These are phyloP conservation scores for Fagopyrum tataricum DNA, from an alignment of 148 eudicot species.

Conservation along the genomic window DNA sequence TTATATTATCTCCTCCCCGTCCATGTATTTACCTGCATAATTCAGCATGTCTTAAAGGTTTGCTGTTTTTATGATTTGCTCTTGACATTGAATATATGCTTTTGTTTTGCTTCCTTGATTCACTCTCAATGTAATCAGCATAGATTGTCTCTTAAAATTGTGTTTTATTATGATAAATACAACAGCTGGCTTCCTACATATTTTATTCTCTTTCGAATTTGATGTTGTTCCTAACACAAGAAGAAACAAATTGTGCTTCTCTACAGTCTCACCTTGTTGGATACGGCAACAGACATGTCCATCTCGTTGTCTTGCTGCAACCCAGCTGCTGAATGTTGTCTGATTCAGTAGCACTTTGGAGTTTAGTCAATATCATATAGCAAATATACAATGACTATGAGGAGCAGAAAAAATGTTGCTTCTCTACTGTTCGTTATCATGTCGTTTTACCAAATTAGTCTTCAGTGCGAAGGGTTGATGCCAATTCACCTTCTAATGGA, in stretches of 20 bases:
- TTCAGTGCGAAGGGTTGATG: slow-evolving; percentile 8
- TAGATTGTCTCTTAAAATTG: neutral
- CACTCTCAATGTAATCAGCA: neutral
- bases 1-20: neutral
- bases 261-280: neutral
- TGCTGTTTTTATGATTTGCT: neutral
- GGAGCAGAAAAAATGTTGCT: neutral
- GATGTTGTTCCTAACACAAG: neutral
- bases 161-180: neutral
- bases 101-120: neutral
- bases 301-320: neutral
- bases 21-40: no score
- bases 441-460: slow-evolving; percentile 1
- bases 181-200: neutral
- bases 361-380: neutral
- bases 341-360: neutral
- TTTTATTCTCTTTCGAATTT: neutral
- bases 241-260: neutral
- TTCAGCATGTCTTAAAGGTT: neutral
- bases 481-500: slow-evolving; percentile 13
- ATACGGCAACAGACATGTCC: neutral
- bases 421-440: neutral
- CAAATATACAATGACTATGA: neutral
- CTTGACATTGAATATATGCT: neutral
- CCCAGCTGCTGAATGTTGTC: neutral